Evolutionary conservation across 768 basidiomycete genomes (phyloP).

Genomic region (Leccinum uliginosum): DNA sequence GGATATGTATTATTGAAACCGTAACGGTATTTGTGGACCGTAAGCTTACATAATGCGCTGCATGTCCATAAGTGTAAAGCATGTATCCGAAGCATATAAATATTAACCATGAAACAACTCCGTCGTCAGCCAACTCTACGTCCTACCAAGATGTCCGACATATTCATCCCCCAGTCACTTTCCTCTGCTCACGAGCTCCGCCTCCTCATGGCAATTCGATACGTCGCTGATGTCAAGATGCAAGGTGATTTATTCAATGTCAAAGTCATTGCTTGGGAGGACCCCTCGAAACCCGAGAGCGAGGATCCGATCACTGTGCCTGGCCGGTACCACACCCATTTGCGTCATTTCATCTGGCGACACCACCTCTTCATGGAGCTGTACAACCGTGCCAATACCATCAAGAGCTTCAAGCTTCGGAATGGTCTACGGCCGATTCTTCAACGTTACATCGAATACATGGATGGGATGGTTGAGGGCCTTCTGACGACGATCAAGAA

Average conservation of each 20-base stretch:
- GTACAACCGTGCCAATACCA: background rate
- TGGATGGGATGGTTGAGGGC: background rate
- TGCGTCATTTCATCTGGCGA: background rate
- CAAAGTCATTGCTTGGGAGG: background rate
- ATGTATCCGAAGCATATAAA: too few relatives aligned
- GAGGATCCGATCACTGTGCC: background rate
- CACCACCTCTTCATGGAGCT: background rate
- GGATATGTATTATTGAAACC: too few relatives aligned
- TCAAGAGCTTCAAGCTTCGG: background rate
- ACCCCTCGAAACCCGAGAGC: background rate
- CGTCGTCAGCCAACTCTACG: too few relatives aligned
- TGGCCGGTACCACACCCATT: background rate
- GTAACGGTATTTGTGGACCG: too few relatives aligned
- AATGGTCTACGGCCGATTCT: background rate
- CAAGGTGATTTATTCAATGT: background rate
- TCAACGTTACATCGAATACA: background rate
- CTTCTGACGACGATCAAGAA: background rate
- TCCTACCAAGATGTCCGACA: too few relatives aligned
- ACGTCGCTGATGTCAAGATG: too few relatives aligned
- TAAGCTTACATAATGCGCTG: too few relatives aligned
- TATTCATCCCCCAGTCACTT: too few relatives aligned
- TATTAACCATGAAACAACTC: too few relatives aligned
- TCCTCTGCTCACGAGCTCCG: too few relatives aligned
- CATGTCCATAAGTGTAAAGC: too few relatives aligned
- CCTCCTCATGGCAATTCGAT: too few relatives aligned